phyloP scores from a whole-genome alignment of 441 rosid genomes.

The Gossypium lobatum region DNA sequence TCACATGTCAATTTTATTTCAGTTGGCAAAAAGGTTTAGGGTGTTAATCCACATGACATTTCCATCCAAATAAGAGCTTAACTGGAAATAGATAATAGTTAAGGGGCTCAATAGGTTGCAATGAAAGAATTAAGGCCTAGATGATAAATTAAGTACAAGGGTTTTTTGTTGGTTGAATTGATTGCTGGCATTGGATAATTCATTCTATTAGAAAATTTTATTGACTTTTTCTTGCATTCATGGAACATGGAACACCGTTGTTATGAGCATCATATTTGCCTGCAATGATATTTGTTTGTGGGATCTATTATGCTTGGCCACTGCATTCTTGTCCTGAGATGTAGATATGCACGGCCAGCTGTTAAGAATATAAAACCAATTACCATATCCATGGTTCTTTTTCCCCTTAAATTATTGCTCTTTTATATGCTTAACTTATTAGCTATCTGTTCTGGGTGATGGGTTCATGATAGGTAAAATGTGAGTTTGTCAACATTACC shows the following conservation, averaged over 20 bases:
- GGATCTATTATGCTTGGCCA: neutral
- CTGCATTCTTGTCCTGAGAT: neutral
- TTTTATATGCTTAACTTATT: neutral
- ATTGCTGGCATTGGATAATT: neutral
- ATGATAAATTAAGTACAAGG: neutral
- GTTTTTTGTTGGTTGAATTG: neutral
- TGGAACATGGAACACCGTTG: neutral
- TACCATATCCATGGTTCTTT: neutral
- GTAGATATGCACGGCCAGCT: neutral
- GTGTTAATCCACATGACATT: neutral
- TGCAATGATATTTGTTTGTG: neutral
- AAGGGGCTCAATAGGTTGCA: neutral
- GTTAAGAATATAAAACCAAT: neutral
- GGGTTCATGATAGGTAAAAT: conserved; percentile 48
- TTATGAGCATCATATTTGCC: neutral
- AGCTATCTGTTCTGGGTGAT: conserved; percentile 1
- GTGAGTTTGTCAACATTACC: conserved; percentile 81
- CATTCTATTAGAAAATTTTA: neutral
- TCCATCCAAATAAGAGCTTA: neutral
- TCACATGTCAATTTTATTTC: neutral
- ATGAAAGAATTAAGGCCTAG: neutral
- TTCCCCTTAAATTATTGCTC: conserved; percentile 3
- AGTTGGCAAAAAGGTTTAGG: neutral
- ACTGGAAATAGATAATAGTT: neutral
- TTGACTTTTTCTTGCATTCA: neutral